These are phyloP conservation scores for Aegle marmelos DNA, from an alignment of 345 rosid species.

Conservation along the genomic window DNA sequence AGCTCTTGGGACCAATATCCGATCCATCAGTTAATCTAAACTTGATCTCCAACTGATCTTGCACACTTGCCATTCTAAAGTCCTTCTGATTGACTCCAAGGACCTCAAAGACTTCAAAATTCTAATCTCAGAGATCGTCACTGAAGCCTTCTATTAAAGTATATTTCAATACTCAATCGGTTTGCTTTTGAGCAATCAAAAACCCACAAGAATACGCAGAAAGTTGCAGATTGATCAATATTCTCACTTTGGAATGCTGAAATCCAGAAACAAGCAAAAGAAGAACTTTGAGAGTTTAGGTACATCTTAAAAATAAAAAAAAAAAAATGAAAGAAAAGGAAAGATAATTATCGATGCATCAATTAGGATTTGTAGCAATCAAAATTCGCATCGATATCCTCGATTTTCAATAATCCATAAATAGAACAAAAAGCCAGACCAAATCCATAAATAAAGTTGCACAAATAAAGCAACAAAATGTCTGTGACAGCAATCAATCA, in stretches of 20 bases:
- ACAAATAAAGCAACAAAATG: not conserved
- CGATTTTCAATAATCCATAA: slow-evolving; percentile 1
- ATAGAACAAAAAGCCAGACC: slow-evolving; percentile 8
- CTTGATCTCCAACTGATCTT: slow-evolving; percentile 88
- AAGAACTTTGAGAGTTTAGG: not conserved
- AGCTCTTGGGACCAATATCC: slow-evolving; percentile 89
- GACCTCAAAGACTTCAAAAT: slow-evolving; percentile 18
- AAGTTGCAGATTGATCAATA: slow-evolving; percentile 17
- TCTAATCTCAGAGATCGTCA: slow-evolving; percentile 24
- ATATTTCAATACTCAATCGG: slow-evolving; percentile 15
- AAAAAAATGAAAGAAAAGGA: slow-evolving; percentile 6
- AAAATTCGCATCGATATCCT: slow-evolving; percentile 6
- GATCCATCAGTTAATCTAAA: slow-evolving; percentile 90
- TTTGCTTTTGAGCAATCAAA: slow-evolving; percentile 18
- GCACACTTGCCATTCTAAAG: slow-evolving; percentile 62
- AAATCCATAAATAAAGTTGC: not conserved
- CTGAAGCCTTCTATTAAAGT: slow-evolving; percentile 14
- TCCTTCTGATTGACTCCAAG: slow-evolving; percentile 14
- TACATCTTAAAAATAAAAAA: not conserved
- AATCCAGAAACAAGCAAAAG: slow-evolving; percentile 10
- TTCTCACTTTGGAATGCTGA: slow-evolving; percentile 24
- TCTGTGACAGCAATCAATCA: not conserved
- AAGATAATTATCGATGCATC: slow-evolving; percentile 1
- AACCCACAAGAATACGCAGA: slow-evolving; percentile 12
- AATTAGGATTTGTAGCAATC: slow-evolving; percentile 6